Base-by-base conservation (phyloP, 2,329 filamentous ascomycete genomes). In the Epichloe sp. region DNA sequence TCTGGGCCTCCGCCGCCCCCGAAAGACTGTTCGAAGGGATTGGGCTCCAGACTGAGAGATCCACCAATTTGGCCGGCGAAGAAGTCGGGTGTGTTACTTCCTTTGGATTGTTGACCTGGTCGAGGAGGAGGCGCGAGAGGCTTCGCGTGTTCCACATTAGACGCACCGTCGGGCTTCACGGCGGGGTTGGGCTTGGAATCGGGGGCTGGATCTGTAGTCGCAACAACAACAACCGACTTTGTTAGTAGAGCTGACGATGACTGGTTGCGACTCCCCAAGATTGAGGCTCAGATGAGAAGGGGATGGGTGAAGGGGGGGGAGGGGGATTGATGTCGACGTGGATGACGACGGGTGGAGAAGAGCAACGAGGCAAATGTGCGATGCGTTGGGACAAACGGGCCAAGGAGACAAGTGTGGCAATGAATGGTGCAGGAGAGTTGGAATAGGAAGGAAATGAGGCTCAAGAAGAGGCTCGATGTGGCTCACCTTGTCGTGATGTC, bases 21-120 rank as follows among this genome's bases (percentile, higher is more conserved):
- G 65, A 98, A 98, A 6, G 91, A 96, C 69, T 93, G 88, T 67
- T 97, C 93, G 63, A 98, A 97, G 8, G 93, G 91, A 68, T 98
- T 97, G 54, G 89, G 89, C 73, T 97, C 93, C 66, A 86, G 79
- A 60, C 79, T 83, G 64, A 89, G 68, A 49, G 75, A 77, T 58
- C 70, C 74, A 60, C 64, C 68, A 54, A 64, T 76, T 55, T 78
- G 73, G 53, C 72, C 75, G 49, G 78, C 77, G 66, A 88, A 88
- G 68, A 85, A 88, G 62, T 88, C 84, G 45, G 80, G 76, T 8
- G 79, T 79, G 59, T 81, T 76, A 51, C 70, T 67, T 53, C 71
- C 68, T 60, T 62, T 63, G 42, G 56, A 56, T 55, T 70, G 65
- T 63, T 78, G 77, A 56, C 70, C 71, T 51, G 82, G 78, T 68